Base-by-base conservation (phyloP, 108 stramenopile genomes). In the Conticribra guillardii region DNA sequence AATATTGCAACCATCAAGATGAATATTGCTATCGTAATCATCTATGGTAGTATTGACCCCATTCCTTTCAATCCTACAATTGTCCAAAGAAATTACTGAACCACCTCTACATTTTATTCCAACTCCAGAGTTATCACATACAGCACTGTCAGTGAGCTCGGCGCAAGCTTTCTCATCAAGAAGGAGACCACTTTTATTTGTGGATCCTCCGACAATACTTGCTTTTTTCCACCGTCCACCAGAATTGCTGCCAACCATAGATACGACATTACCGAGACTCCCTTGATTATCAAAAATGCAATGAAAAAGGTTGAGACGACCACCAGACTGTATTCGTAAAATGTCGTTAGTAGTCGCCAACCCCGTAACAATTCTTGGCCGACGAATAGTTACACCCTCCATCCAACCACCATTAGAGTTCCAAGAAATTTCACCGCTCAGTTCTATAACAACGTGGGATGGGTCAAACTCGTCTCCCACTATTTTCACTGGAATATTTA, bases 381-480 rank as follows among this genome's bases (percentile, higher is more conserved):
- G 76, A 5, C 94, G 83, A 37, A 95, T 84, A 2, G 89, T 91
- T 0, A 95, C 67, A 8, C 94, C 94, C 66, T 91, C 91, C 46
- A 90, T 88, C 73, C 84, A 88, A 23, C 91, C 94, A n/a, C 88
- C 83, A 3, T 48, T 67, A 9, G 81, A 84, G 24, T 67, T 79
- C 91, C 90, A 92, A 0, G 51, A 28, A 17, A 92, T 48, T 44
- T 87, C 74, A 14, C 94, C 95, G 67, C 85, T 86, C 49, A 96
- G 54, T 80, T 96, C 95, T 32, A 96, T 54, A 17, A 91, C 77
- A 1, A 96, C 95, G 58, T 92, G 89, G 0, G 88, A 61, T 34
- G 91, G 85, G 46, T 91, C 88, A 48, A 87, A 69, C 56, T 93
- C 92, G 60, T 96, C 95, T 2, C 95, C 95, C 9, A 93, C 69